Evolutionary conservation across 768 basidiomycete species (phyloP).

Genomic region (Lentinula boryana): DNA sequence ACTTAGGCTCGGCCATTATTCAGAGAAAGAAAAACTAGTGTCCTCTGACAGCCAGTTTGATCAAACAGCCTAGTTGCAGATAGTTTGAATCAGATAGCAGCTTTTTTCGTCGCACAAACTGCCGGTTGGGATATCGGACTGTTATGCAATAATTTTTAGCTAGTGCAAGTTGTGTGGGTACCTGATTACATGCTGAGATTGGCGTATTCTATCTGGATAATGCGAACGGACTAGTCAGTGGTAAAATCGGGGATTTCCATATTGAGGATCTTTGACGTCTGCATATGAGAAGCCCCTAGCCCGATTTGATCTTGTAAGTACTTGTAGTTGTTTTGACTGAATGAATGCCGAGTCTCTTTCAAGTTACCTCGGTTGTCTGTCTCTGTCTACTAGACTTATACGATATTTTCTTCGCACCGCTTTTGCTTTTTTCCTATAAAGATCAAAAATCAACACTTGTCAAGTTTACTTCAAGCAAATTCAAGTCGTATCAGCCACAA

Average conservation of each 20-base stretch:
- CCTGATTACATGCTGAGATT: slow-evolving; percentile 4
- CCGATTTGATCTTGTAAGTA: background rate
- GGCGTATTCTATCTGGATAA: slow-evolving; percentile 3
- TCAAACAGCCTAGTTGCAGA: background rate
- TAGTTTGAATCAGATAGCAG: background rate
- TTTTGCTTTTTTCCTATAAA: slow-evolving; percentile 20
- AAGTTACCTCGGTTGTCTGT: background rate
- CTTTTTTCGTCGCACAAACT: background rate
- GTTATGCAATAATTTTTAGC: background rate
- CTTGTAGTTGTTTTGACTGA: background rate
- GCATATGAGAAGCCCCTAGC: background rate
- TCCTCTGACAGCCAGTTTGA: background rate
- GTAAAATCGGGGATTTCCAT: background rate
- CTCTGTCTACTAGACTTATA: slow-evolving; percentile 20
- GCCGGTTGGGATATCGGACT: background rate
- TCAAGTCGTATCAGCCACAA: background rate
- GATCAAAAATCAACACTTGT: background rate
- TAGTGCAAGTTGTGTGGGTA: background rate
- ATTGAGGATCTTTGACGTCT: background rate
- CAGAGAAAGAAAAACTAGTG: background rate
- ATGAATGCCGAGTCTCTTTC: background rate
- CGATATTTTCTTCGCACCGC: slow-evolving; percentile 21
- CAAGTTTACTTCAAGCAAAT: slow-evolving; percentile 2
- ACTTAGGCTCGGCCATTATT: background rate
- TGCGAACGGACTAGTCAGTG: background rate